Evolutionary conservation across 129 eudicot genomes (phyloP).

Genomic region (Arctium lappa): DNA sequence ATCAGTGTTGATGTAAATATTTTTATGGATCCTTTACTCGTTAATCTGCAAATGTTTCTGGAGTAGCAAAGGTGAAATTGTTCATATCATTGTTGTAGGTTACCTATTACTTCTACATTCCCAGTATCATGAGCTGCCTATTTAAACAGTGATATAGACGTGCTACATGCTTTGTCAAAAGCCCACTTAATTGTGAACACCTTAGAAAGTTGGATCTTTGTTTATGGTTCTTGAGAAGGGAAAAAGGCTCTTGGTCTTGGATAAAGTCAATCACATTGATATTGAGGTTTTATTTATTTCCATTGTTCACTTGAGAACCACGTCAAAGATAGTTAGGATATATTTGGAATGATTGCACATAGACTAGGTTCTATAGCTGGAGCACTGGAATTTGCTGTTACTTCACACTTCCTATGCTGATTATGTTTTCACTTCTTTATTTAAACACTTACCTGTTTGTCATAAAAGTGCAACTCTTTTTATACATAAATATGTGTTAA

Average conservation of each 20-base stretch:
- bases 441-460: not conserved
- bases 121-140: not conserved
- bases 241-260: not conserved
- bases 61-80: not conserved
- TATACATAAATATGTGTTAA: not conserved
- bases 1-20: not conserved
- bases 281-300: not conserved
- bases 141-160: not conserved
- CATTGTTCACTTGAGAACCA: not conserved
- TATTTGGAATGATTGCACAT: not conserved
- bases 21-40: not conserved
- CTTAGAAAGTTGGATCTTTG: not conserved
- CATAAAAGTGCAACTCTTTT: not conserved
- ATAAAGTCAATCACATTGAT: not conserved
- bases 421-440: not conserved
- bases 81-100: not conserved
- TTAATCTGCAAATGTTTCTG: not conserved
- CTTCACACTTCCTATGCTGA: not conserved
- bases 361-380: slow-evolving; percentile 8
- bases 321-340: not conserved
- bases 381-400: not conserved
- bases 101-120: not conserved
- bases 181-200: not conserved
- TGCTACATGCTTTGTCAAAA: not conserved
- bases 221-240: not conserved